phyloP scores from a whole-genome alignment of 164 flowering plant genomes.

The Magnolia sinica region DNA sequence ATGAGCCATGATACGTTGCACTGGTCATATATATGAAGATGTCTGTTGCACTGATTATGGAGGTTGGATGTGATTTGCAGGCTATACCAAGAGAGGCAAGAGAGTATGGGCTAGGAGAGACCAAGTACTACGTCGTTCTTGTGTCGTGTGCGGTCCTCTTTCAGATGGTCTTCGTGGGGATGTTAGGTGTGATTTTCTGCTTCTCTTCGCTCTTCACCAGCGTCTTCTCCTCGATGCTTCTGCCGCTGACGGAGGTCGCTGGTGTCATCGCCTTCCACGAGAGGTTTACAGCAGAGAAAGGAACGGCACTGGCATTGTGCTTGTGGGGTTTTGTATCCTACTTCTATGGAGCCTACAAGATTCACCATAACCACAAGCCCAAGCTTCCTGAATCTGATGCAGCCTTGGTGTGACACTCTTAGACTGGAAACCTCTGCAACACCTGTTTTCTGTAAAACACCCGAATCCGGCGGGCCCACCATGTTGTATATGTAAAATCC shows the following conservation, averaged over 20 bases:
- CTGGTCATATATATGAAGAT: too few relatives aligned
- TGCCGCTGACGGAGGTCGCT: conserved; percentile 9
- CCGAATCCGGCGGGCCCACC: too few relatives aligned
- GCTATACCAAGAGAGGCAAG: conserved; percentile 19
- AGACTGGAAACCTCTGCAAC: too few relatives aligned
- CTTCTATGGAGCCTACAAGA: conserved; percentile 16
- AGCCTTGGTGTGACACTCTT: too few relatives aligned
- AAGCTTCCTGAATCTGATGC: too few relatives aligned
- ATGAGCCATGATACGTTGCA: too few relatives aligned
- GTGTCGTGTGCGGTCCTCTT: not conserved
- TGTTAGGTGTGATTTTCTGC: conserved; percentile 13
- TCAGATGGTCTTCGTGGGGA: conserved; percentile 6
- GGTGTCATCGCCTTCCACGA: conserved; percentile 13
- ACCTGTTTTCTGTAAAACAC: too few relatives aligned
- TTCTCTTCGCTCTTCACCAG: conserved; percentile 10
- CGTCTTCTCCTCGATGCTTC: conserved; percentile 4
- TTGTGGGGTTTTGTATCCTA: conserved; percentile 20
- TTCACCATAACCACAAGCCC: not conserved
- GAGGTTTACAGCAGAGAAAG: conserved; percentile 19
- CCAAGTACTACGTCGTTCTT: conserved; percentile 15
- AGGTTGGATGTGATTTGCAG: not conserved
- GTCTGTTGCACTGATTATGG: too few relatives aligned
- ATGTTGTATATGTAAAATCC: too few relatives aligned
- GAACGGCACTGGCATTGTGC: conserved; percentile 12
- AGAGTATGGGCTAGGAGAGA: conserved; percentile 12